A percentile compares a stretch with the other conserved stretches of the same genome.
phyloP scores from a whole-genome alignment of 1,284 basidiomycete genomes.

The Cutaneotrichosporon cutaneum region DNA sequence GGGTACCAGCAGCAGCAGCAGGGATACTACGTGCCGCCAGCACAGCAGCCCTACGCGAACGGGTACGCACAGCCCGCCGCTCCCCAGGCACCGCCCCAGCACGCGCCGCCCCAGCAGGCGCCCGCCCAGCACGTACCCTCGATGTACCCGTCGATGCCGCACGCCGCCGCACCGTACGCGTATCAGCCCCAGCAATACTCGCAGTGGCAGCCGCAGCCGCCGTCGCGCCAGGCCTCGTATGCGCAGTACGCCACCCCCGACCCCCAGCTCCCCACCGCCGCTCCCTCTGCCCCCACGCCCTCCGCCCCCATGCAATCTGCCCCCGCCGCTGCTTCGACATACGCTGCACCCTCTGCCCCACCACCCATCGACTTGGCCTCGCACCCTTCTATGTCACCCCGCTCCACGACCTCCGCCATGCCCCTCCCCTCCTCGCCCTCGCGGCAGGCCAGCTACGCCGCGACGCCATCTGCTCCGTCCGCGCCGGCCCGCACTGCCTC shows the following conservation, averaged over 20 bases:
- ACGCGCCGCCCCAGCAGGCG: slow-evolving; percentile 17
- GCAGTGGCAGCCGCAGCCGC: slow-evolving; percentile 16
- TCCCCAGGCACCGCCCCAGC: slow-evolving; percentile 16
- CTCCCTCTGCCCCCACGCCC: slow-evolving; percentile 4
- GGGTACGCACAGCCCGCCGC: slow-evolving; percentile 29
- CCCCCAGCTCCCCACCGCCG: slow-evolving; percentile 11
- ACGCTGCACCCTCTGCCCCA: slow-evolving; percentile 26
- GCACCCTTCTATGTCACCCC: slow-evolving; percentile 30
- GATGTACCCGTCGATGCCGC: slow-evolving; percentile 16
- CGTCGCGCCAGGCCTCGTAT: slow-evolving; percentile 28
- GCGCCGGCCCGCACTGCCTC: slow-evolving; percentile 13
- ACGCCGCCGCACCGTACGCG: slow-evolving; percentile 19
- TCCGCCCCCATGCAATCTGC: not conserved
- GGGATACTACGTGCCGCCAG: slow-evolving; percentile 21
- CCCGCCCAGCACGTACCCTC: slow-evolving; percentile 10
- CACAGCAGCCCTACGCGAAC: slow-evolving; percentile 31
- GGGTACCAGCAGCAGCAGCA: slow-evolving; percentile 17
- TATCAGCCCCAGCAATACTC: slow-evolving; percentile 34
- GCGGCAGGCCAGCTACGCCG: slow-evolving; percentile 1
- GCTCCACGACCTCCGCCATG: slow-evolving; percentile 43
- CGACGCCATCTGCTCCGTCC: slow-evolving; percentile 2
- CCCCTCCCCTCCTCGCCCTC: slow-evolving; percentile 28
- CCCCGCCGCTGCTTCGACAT: not conserved
- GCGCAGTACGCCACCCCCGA: slow-evolving; percentile 7
- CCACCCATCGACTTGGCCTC: slow-evolving; percentile 33